Percentiles rank a stretch among this genome's conserved stretches.
Evolutionary conservation across 148 eudicot species (phyloP).

Genomic region (Vaccinium corymbosum): DNA sequence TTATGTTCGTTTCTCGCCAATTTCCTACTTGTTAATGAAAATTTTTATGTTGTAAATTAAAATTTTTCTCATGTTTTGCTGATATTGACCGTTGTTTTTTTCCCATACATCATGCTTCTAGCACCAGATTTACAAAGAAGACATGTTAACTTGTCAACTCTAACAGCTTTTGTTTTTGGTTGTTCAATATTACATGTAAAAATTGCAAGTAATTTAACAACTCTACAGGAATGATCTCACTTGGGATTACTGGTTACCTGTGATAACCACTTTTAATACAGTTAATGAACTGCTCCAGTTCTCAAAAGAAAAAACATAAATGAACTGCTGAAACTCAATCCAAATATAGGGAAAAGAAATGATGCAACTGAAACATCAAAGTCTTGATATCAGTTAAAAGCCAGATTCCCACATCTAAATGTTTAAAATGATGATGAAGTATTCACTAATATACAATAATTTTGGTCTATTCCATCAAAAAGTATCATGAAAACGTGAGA

Average conservation of each 20-base stretch:
- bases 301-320: not conserved
- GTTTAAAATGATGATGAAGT: not conserved
- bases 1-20: not conserved
- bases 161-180: no score
- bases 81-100: no score
- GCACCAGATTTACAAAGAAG: not conserved
- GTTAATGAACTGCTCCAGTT: conserved; percentile 2
- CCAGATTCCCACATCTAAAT: not conserved
- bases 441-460: not conserved
- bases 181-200: not conserved
- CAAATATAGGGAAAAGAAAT: not conserved
- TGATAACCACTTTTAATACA: no score
- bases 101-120: not conserved
- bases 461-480: not conserved
- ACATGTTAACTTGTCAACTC: not conserved
- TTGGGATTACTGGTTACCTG: no score
- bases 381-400: not conserved
- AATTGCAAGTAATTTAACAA: not conserved
- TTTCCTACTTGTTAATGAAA: not conserved
- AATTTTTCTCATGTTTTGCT: not conserved
- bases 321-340: not conserved
- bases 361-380: not conserved
- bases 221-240: not conserved
- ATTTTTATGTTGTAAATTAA: not conserved
- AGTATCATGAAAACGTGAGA: no score